Evolutionary conservation across 345 rosid genomes (phyloP).

Genomic region (Euphorbia pulcherrima): DNA sequence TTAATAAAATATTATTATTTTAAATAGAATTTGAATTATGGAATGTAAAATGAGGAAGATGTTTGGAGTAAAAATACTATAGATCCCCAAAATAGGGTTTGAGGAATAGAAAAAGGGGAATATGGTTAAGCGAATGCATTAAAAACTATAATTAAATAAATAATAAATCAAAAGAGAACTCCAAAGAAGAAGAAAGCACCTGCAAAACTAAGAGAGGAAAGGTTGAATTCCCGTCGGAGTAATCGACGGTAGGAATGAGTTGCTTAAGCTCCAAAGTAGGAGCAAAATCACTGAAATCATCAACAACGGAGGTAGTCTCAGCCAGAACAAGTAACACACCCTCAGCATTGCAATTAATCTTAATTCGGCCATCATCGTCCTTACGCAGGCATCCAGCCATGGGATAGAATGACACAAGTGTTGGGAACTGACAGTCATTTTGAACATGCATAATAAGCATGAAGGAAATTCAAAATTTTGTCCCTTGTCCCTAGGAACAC

Average conservation of each 20-base stretch:
- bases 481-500: too few relatives aligned
- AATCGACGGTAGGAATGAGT: constrained; percentile 86
- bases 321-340: constrained; percentile 86
- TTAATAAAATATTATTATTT: too few relatives aligned
- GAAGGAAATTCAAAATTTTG: too few relatives aligned
- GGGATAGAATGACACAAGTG: constrained; percentile 81
- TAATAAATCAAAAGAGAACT: too few relatives aligned
- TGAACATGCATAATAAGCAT: too few relatives aligned
- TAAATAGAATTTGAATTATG: too few relatives aligned
- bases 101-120: too few relatives aligned
- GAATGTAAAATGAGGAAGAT: too few relatives aligned
- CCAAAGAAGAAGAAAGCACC: constrained; percentile 36
- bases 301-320: constrained; percentile 54
- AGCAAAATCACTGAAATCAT: constrained; percentile 85
- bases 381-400: constrained; percentile 86
- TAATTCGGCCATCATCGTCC: constrained; percentile 85
- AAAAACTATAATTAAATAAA: not conserved
- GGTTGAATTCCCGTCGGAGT: constrained; percentile 63
- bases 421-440: too few relatives aligned
- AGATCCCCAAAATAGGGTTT: too few relatives aligned
- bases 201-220: constrained; percentile 84
- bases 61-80: too few relatives aligned
- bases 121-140: not conserved
- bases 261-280: constrained; percentile 74
- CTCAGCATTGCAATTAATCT: constrained; percentile 80